Percentiles rank a stretch among this genome's conserved stretches.
Evolutionary conservation across 2,329 filamentous ascomycete species (phyloP).

Genomic region (Parastagonospora avenae): DNA sequence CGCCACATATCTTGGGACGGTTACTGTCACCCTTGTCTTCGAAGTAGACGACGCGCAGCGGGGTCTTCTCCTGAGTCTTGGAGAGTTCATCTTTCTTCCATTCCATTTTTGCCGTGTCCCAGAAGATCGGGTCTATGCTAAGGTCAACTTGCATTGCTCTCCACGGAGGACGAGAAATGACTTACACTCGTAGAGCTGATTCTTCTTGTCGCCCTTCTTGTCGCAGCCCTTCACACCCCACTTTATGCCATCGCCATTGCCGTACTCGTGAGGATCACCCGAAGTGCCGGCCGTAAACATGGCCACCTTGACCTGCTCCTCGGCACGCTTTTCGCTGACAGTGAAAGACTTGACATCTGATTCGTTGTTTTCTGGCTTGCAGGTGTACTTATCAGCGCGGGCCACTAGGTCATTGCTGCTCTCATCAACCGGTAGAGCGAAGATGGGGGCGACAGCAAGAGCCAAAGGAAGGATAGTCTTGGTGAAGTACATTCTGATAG

Average conservation of each 20-base stretch:
- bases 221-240: conserved; percentile 1
- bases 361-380: background rate
- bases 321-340: background rate
- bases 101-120: background rate
- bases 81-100: conserved; percentile 1
- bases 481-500: conserved; percentile 1
- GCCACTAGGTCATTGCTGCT: conserved; percentile 1
- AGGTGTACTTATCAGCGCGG: background rate
- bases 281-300: background rate
- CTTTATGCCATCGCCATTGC: background rate
- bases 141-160: background rate
- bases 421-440: conserved; percentile 2
- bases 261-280: conserved; percentile 1
- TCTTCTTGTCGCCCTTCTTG: background rate
- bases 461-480: background rate
- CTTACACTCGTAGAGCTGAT: conserved; percentile 1
- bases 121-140: background rate
- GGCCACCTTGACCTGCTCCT: background rate
- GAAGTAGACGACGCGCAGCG: background rate
- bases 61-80: background rate
- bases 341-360: conserved; percentile 1
- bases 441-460: background rate
- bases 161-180: background rate
- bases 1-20: background rate
- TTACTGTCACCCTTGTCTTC: conserved; percentile 1